Percentiles rank a stretch among this genome's conserved stretches.
Evolutionary conservation across 2,329 filamentous ascomycete genomes (phyloP).

Genomic region (Colletotrichum eremochloae): DNA sequence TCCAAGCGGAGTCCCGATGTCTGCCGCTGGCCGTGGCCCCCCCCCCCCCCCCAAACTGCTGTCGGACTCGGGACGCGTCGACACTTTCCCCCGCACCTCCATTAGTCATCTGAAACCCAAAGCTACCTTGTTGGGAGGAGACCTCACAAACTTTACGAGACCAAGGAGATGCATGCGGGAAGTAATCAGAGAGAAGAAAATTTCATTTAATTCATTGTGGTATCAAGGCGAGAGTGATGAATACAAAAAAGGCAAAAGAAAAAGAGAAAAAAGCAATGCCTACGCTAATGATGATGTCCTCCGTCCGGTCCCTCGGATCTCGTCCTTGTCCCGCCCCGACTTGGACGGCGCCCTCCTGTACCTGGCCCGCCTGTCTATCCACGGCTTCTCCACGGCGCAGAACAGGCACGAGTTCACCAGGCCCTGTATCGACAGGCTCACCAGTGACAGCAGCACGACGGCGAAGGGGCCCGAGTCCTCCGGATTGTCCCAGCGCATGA

Average conservation of each 20-base stretch:
- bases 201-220: slow-evolving; percentile 40
- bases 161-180: no score
- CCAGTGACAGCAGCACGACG: slow-evolving; percentile 66
- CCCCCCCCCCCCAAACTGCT: no score
- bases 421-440: slow-evolving; percentile 75
- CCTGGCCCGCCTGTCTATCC: slow-evolving; percentile 54
- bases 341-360: slow-evolving; percentile 32
- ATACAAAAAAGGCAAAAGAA: neutral
- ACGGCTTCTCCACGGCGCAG: slow-evolving; percentile 77
- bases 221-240: slow-evolving; percentile 28
- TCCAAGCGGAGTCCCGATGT: neutral
- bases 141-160: neutral
- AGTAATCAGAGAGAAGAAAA: neutral
- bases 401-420: slow-evolving; percentile 78
- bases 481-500: slow-evolving; percentile 65
- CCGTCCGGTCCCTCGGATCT: slow-evolving; percentile 30
- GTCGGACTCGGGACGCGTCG: no score
- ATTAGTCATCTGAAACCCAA: neutral
- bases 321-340: slow-evolving; percentile 32
- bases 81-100: neutral
- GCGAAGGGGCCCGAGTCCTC: slow-evolving; percentile 59
- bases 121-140: neutral
- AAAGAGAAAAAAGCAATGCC: neutral
- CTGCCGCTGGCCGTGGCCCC: neutral
- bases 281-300: slow-evolving; percentile 39